Evolutionary conservation across 345 rosid species (phyloP).

Genomic region (Mercurialis annua): DNA sequence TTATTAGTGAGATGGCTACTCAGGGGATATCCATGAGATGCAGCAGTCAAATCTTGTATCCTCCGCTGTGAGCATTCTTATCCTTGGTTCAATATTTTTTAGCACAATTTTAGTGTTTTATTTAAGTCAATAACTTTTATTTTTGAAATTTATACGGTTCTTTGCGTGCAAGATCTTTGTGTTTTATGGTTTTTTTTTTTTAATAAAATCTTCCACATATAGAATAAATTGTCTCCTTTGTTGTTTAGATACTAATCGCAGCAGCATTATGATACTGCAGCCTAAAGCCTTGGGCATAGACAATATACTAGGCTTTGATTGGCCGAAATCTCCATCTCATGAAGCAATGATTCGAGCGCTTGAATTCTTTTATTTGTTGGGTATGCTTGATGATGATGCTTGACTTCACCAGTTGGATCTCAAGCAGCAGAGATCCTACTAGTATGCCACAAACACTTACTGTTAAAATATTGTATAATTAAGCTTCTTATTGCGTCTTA

Average conservation of each 20-base stretch:
- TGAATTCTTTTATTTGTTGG: conserved; percentile 88
- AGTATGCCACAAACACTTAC: conserved; percentile 36
- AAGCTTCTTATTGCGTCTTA: neutral
- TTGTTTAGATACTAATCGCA: conserved; percentile 11
- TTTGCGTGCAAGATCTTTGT: neutral
- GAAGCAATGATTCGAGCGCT: conserved; percentile 90
- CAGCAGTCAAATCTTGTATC: no score
- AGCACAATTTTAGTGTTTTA: neutral
- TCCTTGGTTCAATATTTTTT: conserved; percentile 10
- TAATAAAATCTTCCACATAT: neutral
- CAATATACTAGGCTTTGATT: conserved; percentile 85
- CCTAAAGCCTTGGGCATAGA: conserved; percentile 93
- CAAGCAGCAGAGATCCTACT: conserved; percentile 96
- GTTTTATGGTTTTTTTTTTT: no score
- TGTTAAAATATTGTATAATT: neutral
- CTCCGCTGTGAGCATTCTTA: no score
- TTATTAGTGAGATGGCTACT: no score
- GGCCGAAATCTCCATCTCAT: conserved; percentile 94
- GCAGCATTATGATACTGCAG: conserved; percentile 39
- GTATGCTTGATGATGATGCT: conserved; percentile 90
- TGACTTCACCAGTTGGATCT: conserved; percentile 92
- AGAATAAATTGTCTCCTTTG: neutral
- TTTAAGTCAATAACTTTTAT: neutral
- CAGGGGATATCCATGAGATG: no score
- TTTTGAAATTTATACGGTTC: neutral